Percentiles rank a stretch among this genome's conserved stretches.
Evolutionary conservation across 768 basidiomycete species (phyloP).

Genomic region (Termitomyces sp.): DNA sequence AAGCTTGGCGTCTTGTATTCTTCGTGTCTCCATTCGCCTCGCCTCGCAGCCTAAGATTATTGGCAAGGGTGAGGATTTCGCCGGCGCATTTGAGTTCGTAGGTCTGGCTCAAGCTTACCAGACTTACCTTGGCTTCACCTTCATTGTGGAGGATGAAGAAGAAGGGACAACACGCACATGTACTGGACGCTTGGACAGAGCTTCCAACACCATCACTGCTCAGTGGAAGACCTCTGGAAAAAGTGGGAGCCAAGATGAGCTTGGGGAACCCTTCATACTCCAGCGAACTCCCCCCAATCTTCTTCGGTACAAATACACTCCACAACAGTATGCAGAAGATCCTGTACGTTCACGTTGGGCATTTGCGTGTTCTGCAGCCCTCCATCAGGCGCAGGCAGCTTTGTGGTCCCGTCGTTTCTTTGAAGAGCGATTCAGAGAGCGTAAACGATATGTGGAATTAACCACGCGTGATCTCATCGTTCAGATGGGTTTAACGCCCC

Average conservation of each 20-base stretch:
- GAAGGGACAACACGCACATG: constrained; percentile 21
- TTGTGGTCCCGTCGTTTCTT: constrained; percentile 28
- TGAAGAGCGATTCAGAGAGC: constrained; percentile 22
- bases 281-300: constrained; percentile 24
- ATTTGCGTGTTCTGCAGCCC: constrained; percentile 25
- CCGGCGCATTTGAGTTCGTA: constrained; percentile 23
- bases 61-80: constrained; percentile 30
- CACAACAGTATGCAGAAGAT: constrained; percentile 21
- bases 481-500: constrained; percentile 24
- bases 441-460: constrained; percentile 26
- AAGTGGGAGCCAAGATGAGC: constrained; percentile 4
- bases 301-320: constrained; percentile 24
- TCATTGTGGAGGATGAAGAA: constrained; percentile 22
- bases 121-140: constrained; percentile 19
- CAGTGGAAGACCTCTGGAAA: constrained; percentile 10
- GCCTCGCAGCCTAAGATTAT: constrained; percentile 16
- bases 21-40: constrained; percentile 24
- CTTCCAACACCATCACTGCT: constrained; percentile 14
- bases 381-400: constrained; percentile 23
- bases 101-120: constrained; percentile 15
- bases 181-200: constrained; percentile 16
- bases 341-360: constrained; percentile 27
- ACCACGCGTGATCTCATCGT: constrained; percentile 23
- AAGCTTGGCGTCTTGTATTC: constrained; percentile 19
- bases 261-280: constrained; percentile 18